These are phyloP conservation scores for Trichoderma polysporum DNA, from an alignment of 2,329 filamentous ascomycete genomes.

Conservation along the genomic window DNA sequence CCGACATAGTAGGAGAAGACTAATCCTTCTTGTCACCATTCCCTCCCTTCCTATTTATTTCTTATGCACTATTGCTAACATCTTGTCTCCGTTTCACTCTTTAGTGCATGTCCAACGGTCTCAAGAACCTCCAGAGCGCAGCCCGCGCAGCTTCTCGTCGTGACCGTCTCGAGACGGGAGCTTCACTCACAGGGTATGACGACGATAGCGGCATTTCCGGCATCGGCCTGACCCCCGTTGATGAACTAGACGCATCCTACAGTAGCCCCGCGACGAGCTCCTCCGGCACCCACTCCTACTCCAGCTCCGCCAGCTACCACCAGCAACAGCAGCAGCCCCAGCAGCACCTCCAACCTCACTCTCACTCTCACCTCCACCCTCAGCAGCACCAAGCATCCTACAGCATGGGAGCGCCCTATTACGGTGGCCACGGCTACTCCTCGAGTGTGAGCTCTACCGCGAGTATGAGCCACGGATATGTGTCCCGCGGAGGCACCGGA, in stretches of 20 bases:
- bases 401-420: conserved; percentile 28
- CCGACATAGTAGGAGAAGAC: neutral
- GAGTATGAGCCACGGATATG: conserved; percentile 38
- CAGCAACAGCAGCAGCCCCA: conserved; percentile 31
- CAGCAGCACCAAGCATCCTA: conserved; percentile 27
- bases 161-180: conserved; percentile 54
- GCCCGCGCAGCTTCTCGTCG: conserved; percentile 65
- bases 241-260: conserved; percentile 58
- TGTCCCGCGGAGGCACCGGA: conserved; percentile 28
- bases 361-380: conserved; percentile 17
- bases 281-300: conserved; percentile 43
- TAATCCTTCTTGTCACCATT: neutral
- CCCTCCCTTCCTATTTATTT: neutral
- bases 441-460: conserved; percentile 53
- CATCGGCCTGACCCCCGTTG: conserved; percentile 58
- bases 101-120: conserved; percentile 79
- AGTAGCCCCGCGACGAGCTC: conserved; percentile 53
- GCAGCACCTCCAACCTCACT: conserved; percentile 24
- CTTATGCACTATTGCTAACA: conserved; percentile 19
- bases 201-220: conserved; percentile 71
- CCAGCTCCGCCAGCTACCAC: conserved; percentile 36
- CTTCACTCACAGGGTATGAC: conserved; percentile 49
- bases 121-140: conserved; percentile 75
- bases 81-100: neutral
- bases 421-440: conserved; percentile 47